These are phyloP conservation scores for Zoysia pacifica DNA, from an alignment of 176 grass and related monocot species.

Conservation along the genomic window DNA sequence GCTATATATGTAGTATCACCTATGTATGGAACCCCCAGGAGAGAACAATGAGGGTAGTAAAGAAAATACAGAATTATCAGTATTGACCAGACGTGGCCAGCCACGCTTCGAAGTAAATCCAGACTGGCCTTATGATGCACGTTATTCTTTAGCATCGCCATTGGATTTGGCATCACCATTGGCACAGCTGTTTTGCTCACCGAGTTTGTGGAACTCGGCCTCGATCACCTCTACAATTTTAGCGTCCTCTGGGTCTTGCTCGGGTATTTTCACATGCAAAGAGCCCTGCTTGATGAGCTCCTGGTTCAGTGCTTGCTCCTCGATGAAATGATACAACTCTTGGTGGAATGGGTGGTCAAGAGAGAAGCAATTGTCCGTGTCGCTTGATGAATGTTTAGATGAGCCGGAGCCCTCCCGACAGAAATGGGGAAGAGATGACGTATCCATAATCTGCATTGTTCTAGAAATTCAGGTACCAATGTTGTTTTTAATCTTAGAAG, in stretches of 20 bases:
- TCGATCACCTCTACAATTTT: conserved; percentile 74
- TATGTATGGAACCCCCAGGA: conserved; percentile 14
- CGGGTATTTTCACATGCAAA: conserved; percentile 72
- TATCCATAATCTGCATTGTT: conserved; percentile 83
- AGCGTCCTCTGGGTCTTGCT: conserved; percentile 56
- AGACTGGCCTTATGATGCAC: background rate
- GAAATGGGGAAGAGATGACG: conserved; percentile 77
- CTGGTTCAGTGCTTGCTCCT: conserved; percentile 54
- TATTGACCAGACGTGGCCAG: conserved; percentile 25
- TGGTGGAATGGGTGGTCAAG: conserved; percentile 84
- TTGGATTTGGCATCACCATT: conserved; percentile 22
- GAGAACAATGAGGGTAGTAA: conserved; percentile 20
- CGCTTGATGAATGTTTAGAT: conserved; percentile 38
- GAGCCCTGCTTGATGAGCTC: conserved; percentile 67
- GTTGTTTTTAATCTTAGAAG: background rate
- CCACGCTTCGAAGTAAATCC: background rate
- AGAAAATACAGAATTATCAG: conserved; percentile 33
- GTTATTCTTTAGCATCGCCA: background rate
- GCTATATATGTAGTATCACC: conserved; percentile 15
- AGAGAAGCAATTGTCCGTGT: conserved; percentile 59
- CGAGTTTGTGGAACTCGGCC: conserved; percentile 79
- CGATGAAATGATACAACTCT: conserved; percentile 76
- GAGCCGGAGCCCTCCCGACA: conserved; percentile 64
- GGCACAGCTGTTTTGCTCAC: conserved; percentile 42
- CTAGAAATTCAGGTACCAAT: conserved; percentile 10